A percentile compares a stretch with the other conserved stretches of the same genome.
Evolutionary conservation across 495 filamentous ascomycete species (phyloP).

Genomic region (Neurospora tetraspora): DNA sequence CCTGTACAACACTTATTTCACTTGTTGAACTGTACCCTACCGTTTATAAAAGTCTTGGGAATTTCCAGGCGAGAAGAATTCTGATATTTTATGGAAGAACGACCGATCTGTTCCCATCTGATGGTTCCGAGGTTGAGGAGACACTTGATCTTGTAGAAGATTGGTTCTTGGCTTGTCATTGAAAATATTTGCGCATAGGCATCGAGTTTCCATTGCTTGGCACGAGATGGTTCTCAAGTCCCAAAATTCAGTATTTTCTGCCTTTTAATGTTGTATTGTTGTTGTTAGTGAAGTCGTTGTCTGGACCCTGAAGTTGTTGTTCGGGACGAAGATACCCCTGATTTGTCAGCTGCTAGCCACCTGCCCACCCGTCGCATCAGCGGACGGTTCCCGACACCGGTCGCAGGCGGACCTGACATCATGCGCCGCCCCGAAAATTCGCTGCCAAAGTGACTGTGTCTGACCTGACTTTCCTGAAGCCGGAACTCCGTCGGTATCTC

Average conservation of each 20-base stretch:
- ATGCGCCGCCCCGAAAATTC: slow-evolving; percentile 23
- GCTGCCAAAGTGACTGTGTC: slow-evolving; percentile 13
- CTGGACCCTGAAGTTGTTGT: not conserved
- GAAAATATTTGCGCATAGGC: not conserved
- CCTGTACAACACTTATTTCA: not conserved
- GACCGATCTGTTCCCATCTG: not conserved
- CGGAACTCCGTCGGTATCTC: not conserved
- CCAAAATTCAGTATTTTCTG: not conserved
- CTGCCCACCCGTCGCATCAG: not conserved
- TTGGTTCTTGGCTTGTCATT: not conserved
- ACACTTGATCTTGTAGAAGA: not conserved
- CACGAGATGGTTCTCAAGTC: not conserved
- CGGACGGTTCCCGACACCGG: not conserved
- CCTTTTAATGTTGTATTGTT: not conserved
- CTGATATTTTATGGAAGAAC: not conserved
- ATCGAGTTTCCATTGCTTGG: not conserved
- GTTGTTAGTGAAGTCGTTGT: not conserved
- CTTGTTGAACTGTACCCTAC: not conserved
- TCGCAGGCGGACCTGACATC: slow-evolving; percentile 26
- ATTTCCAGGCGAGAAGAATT: not conserved
- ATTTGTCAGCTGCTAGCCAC: slow-evolving; percentile 9
- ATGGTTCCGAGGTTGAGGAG: not conserved
- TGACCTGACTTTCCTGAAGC: not conserved
- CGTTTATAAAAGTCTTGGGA: not conserved
- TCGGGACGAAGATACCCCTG: not conserved